These are phyloP conservation scores for Amorphotheca resinae DNA, from an alignment of 495 filamentous ascomycete species.

Conservation along the genomic window DNA sequence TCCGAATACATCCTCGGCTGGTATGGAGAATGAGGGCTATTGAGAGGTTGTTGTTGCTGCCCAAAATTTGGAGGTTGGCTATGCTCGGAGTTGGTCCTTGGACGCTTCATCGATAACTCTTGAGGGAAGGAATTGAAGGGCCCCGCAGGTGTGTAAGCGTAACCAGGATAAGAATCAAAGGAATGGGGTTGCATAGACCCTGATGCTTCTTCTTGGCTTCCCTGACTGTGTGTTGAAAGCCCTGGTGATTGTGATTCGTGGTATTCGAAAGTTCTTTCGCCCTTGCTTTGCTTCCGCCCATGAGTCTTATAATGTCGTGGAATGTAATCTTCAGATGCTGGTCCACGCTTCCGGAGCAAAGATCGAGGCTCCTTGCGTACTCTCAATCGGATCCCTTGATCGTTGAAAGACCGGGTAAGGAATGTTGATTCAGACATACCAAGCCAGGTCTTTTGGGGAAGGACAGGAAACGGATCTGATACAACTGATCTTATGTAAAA, in stretches of 20 bases:
- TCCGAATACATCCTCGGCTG: neutral
- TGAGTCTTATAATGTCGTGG: constrained; percentile 18
- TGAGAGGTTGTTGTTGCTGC: neutral
- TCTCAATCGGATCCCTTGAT: constrained; percentile 84
- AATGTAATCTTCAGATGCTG: constrained; percentile 18
- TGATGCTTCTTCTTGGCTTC: neutral
- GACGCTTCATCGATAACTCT: neutral
- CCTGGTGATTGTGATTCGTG: neutral
- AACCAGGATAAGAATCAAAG: neutral
- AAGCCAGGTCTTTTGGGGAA: constrained; percentile 65
- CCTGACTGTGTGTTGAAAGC: neutral
- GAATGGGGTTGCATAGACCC: neutral
- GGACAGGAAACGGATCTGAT: constrained; percentile 67
- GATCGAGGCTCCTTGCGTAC: constrained; percentile 75
- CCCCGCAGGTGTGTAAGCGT: neutral
- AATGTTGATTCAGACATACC: constrained; percentile 87
- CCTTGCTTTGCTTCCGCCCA: no score
- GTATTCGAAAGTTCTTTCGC: constrained; percentile 19
- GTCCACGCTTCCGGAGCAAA: constrained; percentile 27
- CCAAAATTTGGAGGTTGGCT: neutral
- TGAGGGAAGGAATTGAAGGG: neutral
- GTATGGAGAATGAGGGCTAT: neutral
- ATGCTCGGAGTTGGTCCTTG: neutral
- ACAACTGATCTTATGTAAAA: constrained; percentile 55
- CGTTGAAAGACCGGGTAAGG: constrained; percentile 83